These are phyloP conservation scores for Colletotrichum lini DNA, from an alignment of 2,329 filamentous ascomycete genomes.

Conservation along the genomic window DNA sequence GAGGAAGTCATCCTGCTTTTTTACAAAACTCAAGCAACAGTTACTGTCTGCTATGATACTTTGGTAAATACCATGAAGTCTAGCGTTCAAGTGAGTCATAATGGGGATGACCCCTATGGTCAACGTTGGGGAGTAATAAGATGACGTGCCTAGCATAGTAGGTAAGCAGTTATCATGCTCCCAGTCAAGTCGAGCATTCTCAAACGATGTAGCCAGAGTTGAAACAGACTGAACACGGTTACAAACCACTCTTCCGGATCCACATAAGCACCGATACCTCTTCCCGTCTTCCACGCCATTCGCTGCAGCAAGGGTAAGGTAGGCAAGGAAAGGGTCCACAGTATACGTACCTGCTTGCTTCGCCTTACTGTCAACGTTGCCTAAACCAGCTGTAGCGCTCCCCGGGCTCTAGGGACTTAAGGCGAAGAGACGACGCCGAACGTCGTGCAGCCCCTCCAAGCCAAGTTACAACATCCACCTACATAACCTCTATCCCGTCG, in stretches of 20 bases:
- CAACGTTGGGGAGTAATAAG: too few relatives aligned
- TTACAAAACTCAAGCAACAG: too few relatives aligned
- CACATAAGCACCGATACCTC: conserved; percentile 22
- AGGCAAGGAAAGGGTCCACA: conserved; percentile 4
- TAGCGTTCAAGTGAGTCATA: too few relatives aligned
- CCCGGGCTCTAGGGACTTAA: conserved; percentile 16
- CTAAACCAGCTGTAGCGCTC: conserved; percentile 21
- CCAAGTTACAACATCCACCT: conserved; percentile 10
- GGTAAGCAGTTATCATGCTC: neutral
- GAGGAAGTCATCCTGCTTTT: too few relatives aligned
- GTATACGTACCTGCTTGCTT: conserved; percentile 17
- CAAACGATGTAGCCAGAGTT: conserved; percentile 17
- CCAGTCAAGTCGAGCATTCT: conserved; percentile 1
- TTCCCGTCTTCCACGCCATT: conserved; percentile 13
- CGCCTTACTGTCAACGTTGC: neutral
- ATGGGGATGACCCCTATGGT: too few relatives aligned
- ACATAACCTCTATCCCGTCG: conserved; percentile 14
- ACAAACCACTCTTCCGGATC: conserved; percentile 13
- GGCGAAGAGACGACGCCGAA: conserved; percentile 24
- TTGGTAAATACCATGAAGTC: too few relatives aligned
- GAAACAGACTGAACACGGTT: conserved; percentile 34
- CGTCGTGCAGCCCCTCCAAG: conserved; percentile 19
- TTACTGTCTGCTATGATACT: too few relatives aligned
- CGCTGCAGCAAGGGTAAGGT: conserved; percentile 27
- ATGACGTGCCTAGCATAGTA: too few relatives aligned